A percentile compares a stretch with the other conserved stretches of the same genome.
Conservation (phyloP, 129 eudicot species). For the Silybum marianum region DNA sequence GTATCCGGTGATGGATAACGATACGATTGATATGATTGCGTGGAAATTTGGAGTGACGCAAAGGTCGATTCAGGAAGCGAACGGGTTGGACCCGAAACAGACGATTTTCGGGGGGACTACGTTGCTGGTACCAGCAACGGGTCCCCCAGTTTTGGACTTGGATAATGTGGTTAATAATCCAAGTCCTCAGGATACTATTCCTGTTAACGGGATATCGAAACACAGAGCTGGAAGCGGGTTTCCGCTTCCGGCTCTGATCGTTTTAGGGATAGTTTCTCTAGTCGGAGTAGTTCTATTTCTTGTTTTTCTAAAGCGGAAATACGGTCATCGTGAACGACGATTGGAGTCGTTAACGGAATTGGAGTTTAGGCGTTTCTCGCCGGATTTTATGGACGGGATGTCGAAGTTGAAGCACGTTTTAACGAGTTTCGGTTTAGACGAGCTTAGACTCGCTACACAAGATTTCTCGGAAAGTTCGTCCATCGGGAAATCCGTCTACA, state of each 20-base stretch:
- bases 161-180: conserved; percentile 10
- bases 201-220: conserved; percentile 7
- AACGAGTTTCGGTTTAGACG: conserved; percentile 37
- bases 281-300: conserved; percentile 15
- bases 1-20: conserved; percentile 46
- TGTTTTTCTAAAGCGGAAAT: conserved; percentile 23
- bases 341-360: conserved; percentile 7
- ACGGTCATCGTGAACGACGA: neutral
- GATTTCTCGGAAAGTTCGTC: conserved; percentile 31
- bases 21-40: conserved; percentile 31
- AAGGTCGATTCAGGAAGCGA: conserved; percentile 28
- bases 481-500: conserved; percentile 41
- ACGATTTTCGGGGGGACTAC: conserved; percentile 45
- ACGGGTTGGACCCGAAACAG: conserved; percentile 25
- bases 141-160: conserved; percentile 35
- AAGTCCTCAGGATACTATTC: conserved; percentile 26
- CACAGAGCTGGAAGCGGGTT: neutral
- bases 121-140: conserved; percentile 40
- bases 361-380: conserved; percentile 31
- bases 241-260: neutral
- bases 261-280: conserved; percentile 9
- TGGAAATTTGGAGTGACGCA: conserved; percentile 37
- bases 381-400: conserved; percentile 49
- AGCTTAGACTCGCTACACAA: conserved; percentile 46
- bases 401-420: conserved; percentile 42